A percentile compares a stretch with the other conserved stretches of the same genome.
Conservation (phyloP, 495 filamentous ascomycete genomes). For the Xylaria flabelliformis region DNA sequence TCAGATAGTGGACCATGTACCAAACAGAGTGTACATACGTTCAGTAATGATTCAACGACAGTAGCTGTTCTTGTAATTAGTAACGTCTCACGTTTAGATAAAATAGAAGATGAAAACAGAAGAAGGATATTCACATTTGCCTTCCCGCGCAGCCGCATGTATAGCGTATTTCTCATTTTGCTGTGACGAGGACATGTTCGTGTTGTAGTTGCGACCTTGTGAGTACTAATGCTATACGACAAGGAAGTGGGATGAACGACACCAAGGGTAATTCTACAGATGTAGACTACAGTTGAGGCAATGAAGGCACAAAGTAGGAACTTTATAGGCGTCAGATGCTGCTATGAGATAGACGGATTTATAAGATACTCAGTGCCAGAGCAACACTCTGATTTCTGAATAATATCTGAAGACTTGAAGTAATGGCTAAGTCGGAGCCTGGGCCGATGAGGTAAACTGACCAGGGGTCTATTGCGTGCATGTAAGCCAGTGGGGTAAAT, state of each 20-base stretch:
- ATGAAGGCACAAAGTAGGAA: neutral
- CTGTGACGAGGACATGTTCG: slow-evolving; percentile 19
- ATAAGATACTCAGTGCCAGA: neutral
- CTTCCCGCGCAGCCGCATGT: slow-evolving; percentile 88
- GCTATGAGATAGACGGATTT: neutral
- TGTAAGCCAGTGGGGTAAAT: neutral
- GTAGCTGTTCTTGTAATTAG: slow-evolving; percentile 51
- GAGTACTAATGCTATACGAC: neutral
- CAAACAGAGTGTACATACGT: slow-evolving; percentile 53
- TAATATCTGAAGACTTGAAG: neutral
- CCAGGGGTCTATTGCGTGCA: slow-evolving; percentile 6
- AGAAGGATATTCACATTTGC: slow-evolving; percentile 67
- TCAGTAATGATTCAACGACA: slow-evolving; percentile 77
- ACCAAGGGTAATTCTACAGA: neutral
- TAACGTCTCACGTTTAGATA: neutral
- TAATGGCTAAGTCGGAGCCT: neutral
- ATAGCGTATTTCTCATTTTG: slow-evolving; percentile 72
- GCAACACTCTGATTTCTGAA: neutral
- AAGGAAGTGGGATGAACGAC: neutral
- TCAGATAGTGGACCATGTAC: slow-evolving; percentile 6
- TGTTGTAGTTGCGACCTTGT: neutral
- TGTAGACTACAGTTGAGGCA: neutral
- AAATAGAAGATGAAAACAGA: slow-evolving; percentile 25
- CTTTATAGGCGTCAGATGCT: neutral
- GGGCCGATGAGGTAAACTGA: neutral